phyloP scores from a whole-genome alignment of 2,329 filamentous ascomycete species.

The Cryphonectria parasitica region DNA sequence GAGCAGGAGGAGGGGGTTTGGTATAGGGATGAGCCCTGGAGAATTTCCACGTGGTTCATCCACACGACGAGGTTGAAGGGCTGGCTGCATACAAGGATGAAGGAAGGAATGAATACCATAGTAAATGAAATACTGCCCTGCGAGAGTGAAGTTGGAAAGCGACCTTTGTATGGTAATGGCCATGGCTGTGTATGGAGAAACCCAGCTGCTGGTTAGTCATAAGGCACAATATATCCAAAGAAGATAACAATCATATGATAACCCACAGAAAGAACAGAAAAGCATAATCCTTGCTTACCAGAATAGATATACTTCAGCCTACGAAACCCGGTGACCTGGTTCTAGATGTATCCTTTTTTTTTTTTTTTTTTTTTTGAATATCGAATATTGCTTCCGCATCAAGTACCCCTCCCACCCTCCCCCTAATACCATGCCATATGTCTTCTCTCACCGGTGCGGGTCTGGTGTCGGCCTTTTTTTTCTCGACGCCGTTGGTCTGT shows the following conservation, averaged over 20 bases:
- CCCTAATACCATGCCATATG: no score
- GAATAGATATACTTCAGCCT: neutral
- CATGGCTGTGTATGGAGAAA: no score
- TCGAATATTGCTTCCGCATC: constrained; percentile 1
- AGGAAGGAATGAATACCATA: no score
- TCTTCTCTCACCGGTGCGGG: constrained; percentile 19
- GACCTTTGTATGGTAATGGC: no score
- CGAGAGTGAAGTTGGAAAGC: no score
- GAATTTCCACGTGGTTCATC: no score
- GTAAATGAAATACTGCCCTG: no score
- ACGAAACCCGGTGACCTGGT: constrained; percentile 15
- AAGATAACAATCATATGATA: neutral
- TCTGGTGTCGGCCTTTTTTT: neutral
- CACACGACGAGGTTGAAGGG: no score
- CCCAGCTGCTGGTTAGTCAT: neutral
- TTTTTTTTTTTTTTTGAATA: no score
- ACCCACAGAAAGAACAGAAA: neutral
- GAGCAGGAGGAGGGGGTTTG: neutral
- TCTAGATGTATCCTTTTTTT: neutral
- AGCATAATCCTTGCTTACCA: neutral
- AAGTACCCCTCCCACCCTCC: neutral
- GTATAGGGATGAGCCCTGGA: no score
- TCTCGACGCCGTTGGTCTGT: neutral
- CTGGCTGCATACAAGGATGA: no score
- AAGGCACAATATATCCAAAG: neutral